Base-by-base conservation (phyloP, 306 rosid species). In the Cyclanthera cordifolia region DNA sequence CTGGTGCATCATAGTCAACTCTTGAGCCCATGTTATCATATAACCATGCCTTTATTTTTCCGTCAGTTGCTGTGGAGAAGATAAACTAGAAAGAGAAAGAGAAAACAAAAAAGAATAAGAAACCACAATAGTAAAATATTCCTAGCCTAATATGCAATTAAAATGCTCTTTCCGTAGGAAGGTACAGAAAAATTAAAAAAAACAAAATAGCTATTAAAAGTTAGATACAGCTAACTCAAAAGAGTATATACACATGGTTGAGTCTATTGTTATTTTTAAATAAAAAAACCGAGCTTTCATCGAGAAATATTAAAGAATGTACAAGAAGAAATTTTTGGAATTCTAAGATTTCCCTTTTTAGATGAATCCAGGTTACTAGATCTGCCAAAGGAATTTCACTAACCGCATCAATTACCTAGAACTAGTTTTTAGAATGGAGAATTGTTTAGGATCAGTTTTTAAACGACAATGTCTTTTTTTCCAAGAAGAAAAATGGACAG, bases 1-100 rank as follows among this genome's bases (percentile, higher is more conserved):
- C 97, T 0, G 99, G 97, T 45, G 97, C 99, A 77, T 94, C 97
- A 73, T 94, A 94, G 75, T 94, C 96, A 77, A 94, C 99, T 84
- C 99, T 88, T 61, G 99, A 90, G 66, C 99, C 99, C 84, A 86
- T 5, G 77, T 82, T 88, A 86, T 90, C 99, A 79, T 94, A 94
- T 84, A 94, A 75, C 97, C 99, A 94, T 58, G 99, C 99, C 88
- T 94, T 94, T 83, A 94, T 94, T 87, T 94, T 90, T 57, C 99
- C 99, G 80, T 94, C 99, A 56, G 92, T 83, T 72, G 99, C 99
- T 37, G 97, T 94, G 41, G 99, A 94, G 85, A 94, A 94, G 73
- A 94, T 90, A 72, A 94, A 94, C 99, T 94, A 86, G 55, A 75
- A 52, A 65, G 68, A 49, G 48, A 71, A 8, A 34, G 41, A 34